Evolutionary conservation across 1,284 basidiomycete species (phyloP).

Genomic region (Schizopora paradoxa): DNA sequence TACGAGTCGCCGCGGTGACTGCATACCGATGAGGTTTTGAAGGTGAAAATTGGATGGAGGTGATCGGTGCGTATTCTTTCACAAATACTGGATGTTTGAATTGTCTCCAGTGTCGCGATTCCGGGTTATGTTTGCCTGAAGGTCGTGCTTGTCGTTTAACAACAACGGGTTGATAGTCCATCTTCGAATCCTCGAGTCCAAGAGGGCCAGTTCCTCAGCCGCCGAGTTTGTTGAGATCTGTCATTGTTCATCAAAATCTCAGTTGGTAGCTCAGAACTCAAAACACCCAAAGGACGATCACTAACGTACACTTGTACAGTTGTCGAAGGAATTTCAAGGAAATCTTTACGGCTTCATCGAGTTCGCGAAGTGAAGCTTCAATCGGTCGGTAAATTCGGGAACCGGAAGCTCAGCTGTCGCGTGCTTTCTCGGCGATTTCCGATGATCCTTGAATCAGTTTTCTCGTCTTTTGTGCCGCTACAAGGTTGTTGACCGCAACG

Average conservation of each 20-base stretch:
- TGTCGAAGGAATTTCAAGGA: too few species aligned
- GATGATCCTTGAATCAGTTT: constrained; percentile 22
- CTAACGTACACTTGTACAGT: too few species aligned
- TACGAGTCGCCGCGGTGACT: constrained; percentile 89
- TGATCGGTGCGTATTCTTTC: constrained; percentile 93
- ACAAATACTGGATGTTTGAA: constrained; percentile 86
- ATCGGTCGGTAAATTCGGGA: constrained; percentile 6
- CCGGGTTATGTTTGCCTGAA: constrained; percentile 56
- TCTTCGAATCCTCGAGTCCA: constrained; percentile 28
- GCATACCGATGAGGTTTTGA: constrained; percentile 89
- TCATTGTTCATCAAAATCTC: not conserved
- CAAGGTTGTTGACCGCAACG: constrained; percentile 21
- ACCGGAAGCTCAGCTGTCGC: constrained; percentile 15
- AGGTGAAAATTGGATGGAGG: constrained; percentile 85
- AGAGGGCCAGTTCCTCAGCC: constrained; percentile 6
- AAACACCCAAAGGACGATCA: too few species aligned
- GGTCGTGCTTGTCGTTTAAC: constrained; percentile 56
- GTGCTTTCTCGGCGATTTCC: constrained; percentile 13
- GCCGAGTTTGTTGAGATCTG: constrained; percentile 17
- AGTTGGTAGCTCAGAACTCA: too few species aligned
- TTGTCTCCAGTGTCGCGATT: constrained; percentile 76
- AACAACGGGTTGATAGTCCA: constrained; percentile 78
- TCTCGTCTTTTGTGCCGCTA: constrained; percentile 25
- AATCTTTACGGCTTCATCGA: too few species aligned
- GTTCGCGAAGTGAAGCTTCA: not conserved